Conservation (phyloP, 371 early-diverging fungal species). For the Saksenaea vasiformis region DNA sequence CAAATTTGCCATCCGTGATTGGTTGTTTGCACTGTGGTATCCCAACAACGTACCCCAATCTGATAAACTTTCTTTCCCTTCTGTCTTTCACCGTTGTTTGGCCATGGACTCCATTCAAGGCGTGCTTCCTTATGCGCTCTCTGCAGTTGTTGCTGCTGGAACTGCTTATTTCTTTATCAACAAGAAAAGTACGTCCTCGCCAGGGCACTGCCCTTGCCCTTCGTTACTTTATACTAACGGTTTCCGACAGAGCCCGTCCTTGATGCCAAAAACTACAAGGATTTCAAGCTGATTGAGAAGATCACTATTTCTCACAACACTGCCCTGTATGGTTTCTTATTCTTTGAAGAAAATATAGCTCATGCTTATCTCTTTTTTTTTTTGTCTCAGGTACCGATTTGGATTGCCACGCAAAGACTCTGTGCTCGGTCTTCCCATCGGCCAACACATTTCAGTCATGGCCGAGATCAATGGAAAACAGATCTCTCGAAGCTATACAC, state of each 20-base stretch:
- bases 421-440: constrained; percentile 86
- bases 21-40: neutral
- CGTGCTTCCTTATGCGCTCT: constrained; percentile 20
- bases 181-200: constrained; percentile 16
- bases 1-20: neutral
- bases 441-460: constrained; percentile 92
- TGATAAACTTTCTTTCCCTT: constrained; percentile 5
- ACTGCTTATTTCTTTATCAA: constrained; percentile 22
- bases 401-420: constrained; percentile 70
- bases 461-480: constrained; percentile 86
- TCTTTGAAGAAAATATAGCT: no score
- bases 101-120: constrained; percentile 17
- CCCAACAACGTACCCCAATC: neutral
- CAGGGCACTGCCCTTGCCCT: neutral
- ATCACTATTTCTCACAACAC: constrained; percentile 80
- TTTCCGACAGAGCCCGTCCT: constrained; percentile 39
- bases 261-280: constrained; percentile 76
- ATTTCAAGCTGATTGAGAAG: constrained; percentile 81
- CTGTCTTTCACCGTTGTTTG: neutral
- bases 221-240: neutral
- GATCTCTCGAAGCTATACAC: constrained; percentile 91
- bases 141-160: constrained; percentile 20
- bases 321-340: constrained; percentile 66
- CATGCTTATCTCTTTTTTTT: no score
- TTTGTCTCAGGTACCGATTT: constrained; percentile 78